Conservation (phyloP, 2,329 filamentous ascomycete species). For the Trichoderma citrinoviride region DNA sequence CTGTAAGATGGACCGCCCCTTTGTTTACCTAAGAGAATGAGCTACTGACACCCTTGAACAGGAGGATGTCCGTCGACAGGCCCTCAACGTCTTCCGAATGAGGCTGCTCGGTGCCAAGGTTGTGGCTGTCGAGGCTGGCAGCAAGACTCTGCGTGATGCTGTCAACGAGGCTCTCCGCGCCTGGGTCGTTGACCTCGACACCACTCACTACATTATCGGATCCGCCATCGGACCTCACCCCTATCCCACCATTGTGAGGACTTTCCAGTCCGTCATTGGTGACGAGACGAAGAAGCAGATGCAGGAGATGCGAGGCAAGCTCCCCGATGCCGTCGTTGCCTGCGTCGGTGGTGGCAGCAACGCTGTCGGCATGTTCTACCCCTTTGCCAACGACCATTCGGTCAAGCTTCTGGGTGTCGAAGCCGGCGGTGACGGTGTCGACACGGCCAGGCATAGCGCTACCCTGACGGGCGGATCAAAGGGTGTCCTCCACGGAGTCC, state of each 20-base stretch:
- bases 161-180: conserved; percentile 94
- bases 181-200: conserved; percentile 90
- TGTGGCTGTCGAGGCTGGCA: conserved; percentile 87
- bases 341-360: conserved; percentile 96
- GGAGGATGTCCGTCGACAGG: conserved; percentile 93
- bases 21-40: neutral
- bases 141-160: conserved; percentile 76
- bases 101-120: conserved; percentile 92
- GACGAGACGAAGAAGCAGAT: conserved; percentile 93
- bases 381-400: conserved; percentile 78
- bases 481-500: conserved; percentile 92
- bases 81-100: conserved; percentile 97
- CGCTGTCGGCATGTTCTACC: conserved; percentile 97
- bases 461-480: conserved; percentile 83
- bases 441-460: conserved; percentile 81
- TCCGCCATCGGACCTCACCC: conserved; percentile 97
- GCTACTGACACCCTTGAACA: conserved; percentile 31
- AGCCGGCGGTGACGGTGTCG: conserved; percentile 87
- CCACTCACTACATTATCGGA: conserved; percentile 97
- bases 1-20: conserved; percentile 44
- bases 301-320: conserved; percentile 75
- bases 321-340: conserved; percentile 93
- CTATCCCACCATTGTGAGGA: conserved; percentile 95
- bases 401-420: conserved; percentile 93
- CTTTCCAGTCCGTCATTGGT: conserved; percentile 96